Conservation (phyloP, 768 basidiomycete genomes). For the Amanita subjunquillea region DNA sequence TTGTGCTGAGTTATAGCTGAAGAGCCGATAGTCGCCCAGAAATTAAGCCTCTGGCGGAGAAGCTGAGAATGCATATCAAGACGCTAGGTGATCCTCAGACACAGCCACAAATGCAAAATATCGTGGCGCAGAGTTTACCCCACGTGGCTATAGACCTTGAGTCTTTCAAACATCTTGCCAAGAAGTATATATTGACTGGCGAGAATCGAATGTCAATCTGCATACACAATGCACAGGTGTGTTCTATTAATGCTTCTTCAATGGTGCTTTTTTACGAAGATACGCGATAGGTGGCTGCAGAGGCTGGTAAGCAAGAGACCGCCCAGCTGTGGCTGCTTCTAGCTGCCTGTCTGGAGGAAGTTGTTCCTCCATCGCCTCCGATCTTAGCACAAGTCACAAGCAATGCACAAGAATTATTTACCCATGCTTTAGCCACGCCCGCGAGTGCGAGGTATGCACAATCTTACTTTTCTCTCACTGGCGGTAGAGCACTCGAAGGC, state of each 20-base stretch:
- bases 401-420: neutral
- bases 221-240: constrained; percentile 46
- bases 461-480: neutral
- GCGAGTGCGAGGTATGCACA: neutral
- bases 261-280: neutral
- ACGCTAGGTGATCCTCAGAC: constrained; percentile 47
- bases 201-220: constrained; percentile 39
- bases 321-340: constrained; percentile 65
- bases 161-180: constrained; percentile 51
- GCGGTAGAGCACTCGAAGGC: neutral
- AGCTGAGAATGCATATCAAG: constrained; percentile 34
- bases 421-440: neutral
- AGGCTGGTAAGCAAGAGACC: constrained; percentile 41
- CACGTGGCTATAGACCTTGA: constrained; percentile 30
- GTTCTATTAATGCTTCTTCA: constrained; percentile 1
- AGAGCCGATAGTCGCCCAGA: constrained; percentile 26
- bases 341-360: constrained; percentile 41
- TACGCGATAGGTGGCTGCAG: constrained; percentile 39
- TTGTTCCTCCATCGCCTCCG: constrained; percentile 27
- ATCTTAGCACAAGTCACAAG: constrained; percentile 11
- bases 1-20: neutral
- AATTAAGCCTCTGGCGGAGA: constrained; percentile 20
- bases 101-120: constrained; percentile 40
- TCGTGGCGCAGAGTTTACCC: constrained; percentile 40
- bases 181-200: constrained; percentile 47